Base-by-base conservation (phyloP, 495 filamentous ascomycete species). In the Hypomontagnella submonticulosa region DNA sequence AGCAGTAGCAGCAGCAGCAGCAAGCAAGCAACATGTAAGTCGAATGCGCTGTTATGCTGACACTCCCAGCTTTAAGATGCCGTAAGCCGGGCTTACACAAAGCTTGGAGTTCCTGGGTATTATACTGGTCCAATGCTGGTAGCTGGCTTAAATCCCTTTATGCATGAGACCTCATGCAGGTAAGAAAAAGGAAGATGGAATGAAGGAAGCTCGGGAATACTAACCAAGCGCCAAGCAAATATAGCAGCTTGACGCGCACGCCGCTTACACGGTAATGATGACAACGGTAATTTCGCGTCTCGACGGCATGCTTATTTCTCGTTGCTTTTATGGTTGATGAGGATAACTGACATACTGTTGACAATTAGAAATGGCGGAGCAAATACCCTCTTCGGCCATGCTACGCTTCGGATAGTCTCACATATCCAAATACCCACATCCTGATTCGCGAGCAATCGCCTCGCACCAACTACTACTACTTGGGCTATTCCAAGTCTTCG, bases 11-110 rank as follows among this genome's bases (percentile, higher is more conserved):
- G n/a, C n/a, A n/a, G n/a, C n/a, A n/a, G n/a, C n/a, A n/a, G n/a
- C n/a, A n/a, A n/a, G n/a, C n/a, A 38, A 40, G 34, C n/a, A 23
- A 3, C 38, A 52, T 56, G 36, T 41, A 43, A 43, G 34, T 57
- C 32, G 36, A 43, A 50, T 44, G 47, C 38, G 38, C 30, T 30
- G 49, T 41, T 55, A 40, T 59, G 65, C 65, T 68, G 65, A 68
- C 65, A 50, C 37, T 50, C 30, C 37, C 40, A 50, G 41, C 61
- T 56, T 51, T 4, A 55, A 58, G 55, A 62, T 68, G 54, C 50
- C 65, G 55, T 68, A 63, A 68, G 59, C 41, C 63, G 49, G 52
- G 55, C 65, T 67, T 67, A 67, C 58, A 57, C 41, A 32, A 54
- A 27, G 6, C 23, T 27, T 27, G 23, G 23, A 27, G 23, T 6